Conservation (phyloP, 176 grass and related monocot species). For the Dendrocalamus sinicus region DNA sequence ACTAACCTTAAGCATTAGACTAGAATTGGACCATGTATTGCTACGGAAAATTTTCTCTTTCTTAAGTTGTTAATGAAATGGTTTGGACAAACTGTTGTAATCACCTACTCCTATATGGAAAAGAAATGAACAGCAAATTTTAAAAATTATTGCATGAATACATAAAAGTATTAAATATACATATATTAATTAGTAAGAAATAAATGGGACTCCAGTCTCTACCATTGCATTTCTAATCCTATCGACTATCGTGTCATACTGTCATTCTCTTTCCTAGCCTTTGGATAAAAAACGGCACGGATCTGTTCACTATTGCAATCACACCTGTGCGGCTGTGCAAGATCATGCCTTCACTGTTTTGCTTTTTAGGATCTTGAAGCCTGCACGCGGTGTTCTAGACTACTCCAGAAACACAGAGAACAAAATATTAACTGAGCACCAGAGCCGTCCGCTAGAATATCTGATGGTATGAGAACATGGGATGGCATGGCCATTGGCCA, state of each 20-base stretch:
- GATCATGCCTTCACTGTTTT: background rate
- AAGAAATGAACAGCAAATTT: too few species aligned
- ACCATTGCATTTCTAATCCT: background rate
- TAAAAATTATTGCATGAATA: background rate
- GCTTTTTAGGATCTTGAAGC: background rate
- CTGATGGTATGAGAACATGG: background rate
- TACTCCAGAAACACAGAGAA: background rate
- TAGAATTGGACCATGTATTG: too few species aligned
- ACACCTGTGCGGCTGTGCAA: background rate
- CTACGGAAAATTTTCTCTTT: too few species aligned
- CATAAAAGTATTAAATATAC: background rate
- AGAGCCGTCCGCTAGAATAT: background rate
- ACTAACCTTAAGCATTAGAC: background rate
- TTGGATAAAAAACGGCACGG: background rate
- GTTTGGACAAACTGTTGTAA: too few species aligned
- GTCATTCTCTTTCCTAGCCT: background rate
- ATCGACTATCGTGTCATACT: background rate
- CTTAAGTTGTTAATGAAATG: too few species aligned
- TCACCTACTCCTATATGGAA: too few species aligned
- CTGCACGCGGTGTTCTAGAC: background rate
- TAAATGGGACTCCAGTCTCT: background rate
- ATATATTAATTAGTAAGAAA: background rate
- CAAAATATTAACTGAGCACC: background rate
- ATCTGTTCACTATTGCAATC: background rate
- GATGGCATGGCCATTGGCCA: background rate